Base-by-base conservation (phyloP, 176 grass and related monocot species). In the Eremochloa ophiuroides region DNA sequence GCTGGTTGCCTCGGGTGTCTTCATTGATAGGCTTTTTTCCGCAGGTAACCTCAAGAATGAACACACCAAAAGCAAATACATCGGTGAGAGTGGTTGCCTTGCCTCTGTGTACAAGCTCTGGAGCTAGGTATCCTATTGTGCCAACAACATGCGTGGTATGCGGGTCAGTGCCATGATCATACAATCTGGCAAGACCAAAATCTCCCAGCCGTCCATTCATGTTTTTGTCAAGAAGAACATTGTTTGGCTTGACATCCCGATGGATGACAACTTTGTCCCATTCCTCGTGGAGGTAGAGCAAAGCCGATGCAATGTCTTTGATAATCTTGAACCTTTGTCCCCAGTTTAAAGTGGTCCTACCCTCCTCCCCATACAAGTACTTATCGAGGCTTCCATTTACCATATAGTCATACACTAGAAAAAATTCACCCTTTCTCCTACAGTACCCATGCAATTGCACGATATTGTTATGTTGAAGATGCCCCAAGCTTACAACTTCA, bases 341-440 rank as follows among this genome's bases (percentile, higher is more conserved):
- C 29, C 61, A 66, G 26, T 65, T 29, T 22, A 51, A 73, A 73
- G 6, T 70, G 18, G 42, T 18, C 40, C 13, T 71, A 7, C 23
- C 13, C 14, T 47, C 41, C 8, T 72, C 69, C 6, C 13, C 9
- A 1, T 72, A 72, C 42, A 72, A 20, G 22, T 84, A 55, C 48
- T 28, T 77, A 1, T 84, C 82, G 1, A 84, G 82, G 22, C 82
- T 84, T 60, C 74, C 82, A 26, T 84, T 84, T 25, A 6, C 26
- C 82, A 84, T 84, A n/a, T 67, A 84, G 8, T 84, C 82, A 31
- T 84, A 84, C 2, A 84, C 82, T 11, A 84, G 22, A 1, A 84
- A 15, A 2, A 84, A 51, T 4, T 84, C 73, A 34, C 26, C 48
- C 67, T 84, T 84, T 18, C 82, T 22, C 9, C 82, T 31, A 17